Evolutionary conservation across 352 stramenopile species (phyloP), one percentile per base, ranked within the genome.

Genomic region (Aphanomyces euteiches): DNA sequence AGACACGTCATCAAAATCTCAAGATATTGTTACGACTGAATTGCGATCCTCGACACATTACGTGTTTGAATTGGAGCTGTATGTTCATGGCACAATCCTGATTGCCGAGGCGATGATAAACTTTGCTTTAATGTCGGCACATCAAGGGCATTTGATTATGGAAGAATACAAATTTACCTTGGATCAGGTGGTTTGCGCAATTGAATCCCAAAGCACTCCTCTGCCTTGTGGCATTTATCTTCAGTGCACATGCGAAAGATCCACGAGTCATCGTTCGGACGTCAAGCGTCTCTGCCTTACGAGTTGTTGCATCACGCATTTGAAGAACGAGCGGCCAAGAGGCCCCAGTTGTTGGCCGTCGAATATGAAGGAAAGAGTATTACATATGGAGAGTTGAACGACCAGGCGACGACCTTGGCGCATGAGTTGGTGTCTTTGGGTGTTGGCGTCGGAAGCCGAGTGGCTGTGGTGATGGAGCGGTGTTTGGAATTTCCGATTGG

Each of bases 331-430:
- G 71, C 72, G 61, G 19, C 17, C 43, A 50, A n/a, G 10, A 43
- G 78, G 6, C 72, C 75, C 43, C 68, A 73, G 41, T 48, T 67
- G 38, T 45, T 48, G 15, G 67, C 69, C 10, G 69, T 66, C 37
- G 58, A 63, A 54, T 61, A 66, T 1, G 76, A 63, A 48, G 54
- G 53, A 5, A 72, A 74, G 19, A 56, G 66, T 28, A 43, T 80
- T 28, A 75, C 74, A 3, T 79, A 80, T 68, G 69, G 72, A 37
- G 67, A 77, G 17, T 68, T 82, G 3, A 69, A 82, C 19, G 67
- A 50, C 5, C 13, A 39, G 3, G 43, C 43, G 10, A 50, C 10
- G 10, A n/a, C 43, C 1, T 50, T 50, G 43, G 43, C 43, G 1
- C 17, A n/a, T n/a, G 43, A 50, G 43, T 50, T 50, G 43, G 43